Percentiles rank a stretch among this genome's conserved stretches.
Conservation (phyloP, 495 filamentous ascomycete genomes). For the Durotheca rogersii region DNA sequence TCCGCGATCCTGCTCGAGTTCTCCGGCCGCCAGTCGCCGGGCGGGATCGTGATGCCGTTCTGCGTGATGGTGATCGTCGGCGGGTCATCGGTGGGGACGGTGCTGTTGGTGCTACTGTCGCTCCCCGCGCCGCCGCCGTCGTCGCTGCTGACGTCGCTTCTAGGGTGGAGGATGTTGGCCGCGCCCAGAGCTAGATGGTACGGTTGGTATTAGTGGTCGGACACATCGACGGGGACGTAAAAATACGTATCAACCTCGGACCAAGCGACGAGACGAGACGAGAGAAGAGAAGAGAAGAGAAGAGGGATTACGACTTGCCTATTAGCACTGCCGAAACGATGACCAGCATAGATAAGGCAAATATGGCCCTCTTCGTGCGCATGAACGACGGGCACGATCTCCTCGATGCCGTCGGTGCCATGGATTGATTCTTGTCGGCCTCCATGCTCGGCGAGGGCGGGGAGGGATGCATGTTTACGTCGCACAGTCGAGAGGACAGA, state of each 20-base stretch:
- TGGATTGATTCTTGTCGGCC: constrained; percentile 1
- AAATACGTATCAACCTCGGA: too few relatives aligned
- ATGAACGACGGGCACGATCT: constrained; percentile 23
- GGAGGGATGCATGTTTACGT: not conserved
- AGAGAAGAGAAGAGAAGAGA: not conserved
- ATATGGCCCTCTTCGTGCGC: constrained; percentile 29
- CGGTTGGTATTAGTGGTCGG: constrained; percentile 4
- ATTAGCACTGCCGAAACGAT: constrained; percentile 25
- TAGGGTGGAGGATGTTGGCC: constrained; percentile 17
- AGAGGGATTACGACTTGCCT: constrained; percentile 12
- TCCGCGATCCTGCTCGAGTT: constrained; percentile 33
- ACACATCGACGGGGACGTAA: not conserved
- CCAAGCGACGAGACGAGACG: not conserved
- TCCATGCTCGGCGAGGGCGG: not conserved
- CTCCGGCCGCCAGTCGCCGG: constrained; percentile 26
- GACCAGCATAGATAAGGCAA: constrained; percentile 15
- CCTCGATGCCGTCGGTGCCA: constrained; percentile 12
- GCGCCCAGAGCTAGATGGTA: constrained; percentile 26
- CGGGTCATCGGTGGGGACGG: too few relatives aligned
- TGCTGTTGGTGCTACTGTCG: not conserved
- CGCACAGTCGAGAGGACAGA: not conserved
- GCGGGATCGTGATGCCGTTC: constrained; percentile 14
- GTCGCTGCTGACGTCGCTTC: not conserved
- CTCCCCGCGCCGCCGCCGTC: not conserved
- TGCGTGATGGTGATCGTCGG: constrained; percentile 9